A percentile compares a stretch with the other conserved stretches of the same genome.
Evolutionary conservation across 176 grass and related monocot species (phyloP).

Genomic region (Raddia guianensis): DNA sequence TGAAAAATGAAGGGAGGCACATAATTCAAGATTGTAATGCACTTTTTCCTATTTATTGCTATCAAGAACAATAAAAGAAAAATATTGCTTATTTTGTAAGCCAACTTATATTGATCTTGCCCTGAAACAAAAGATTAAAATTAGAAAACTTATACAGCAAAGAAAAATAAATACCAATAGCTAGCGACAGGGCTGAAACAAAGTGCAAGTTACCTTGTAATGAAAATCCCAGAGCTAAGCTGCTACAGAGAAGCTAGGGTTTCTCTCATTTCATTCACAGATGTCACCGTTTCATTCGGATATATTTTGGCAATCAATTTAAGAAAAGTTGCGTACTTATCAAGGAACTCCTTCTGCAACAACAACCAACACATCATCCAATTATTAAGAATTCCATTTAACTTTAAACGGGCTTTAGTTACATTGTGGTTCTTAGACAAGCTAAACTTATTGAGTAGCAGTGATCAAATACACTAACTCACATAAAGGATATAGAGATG

Average conservation of each 20-base stretch:
- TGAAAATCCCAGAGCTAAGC: slow-evolving; percentile 22
- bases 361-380: background rate
- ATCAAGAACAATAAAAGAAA: background rate
- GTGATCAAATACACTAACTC: slow-evolving; percentile 1
- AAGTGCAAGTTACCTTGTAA: slow-evolving; percentile 39
- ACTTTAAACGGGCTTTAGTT: background rate
- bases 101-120: background rate
- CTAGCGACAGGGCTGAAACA: background rate
- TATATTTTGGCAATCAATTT: slow-evolving; percentile 89
- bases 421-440: background rate
- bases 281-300: slow-evolving; percentile 71
- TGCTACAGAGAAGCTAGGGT: slow-evolving; percentile 54
- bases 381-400: background rate
- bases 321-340: slow-evolving; percentile 84
- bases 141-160: background rate
- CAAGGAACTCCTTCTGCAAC: slow-evolving; percentile 94
- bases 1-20: no score
- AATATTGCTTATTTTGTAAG: background rate
- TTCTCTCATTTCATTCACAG: slow-evolving; percentile 72
- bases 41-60: no score
- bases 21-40: no score
- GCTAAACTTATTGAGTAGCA: background rate
- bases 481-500: background rate
- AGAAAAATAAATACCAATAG: background rate
- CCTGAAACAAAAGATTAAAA: background rate